Percentiles rank a stretch among this genome's conserved stretches.
Evolutionary conservation across 2,329 filamentous ascomycete species (phyloP).

Genomic region (Epichloe uncinata): DNA sequence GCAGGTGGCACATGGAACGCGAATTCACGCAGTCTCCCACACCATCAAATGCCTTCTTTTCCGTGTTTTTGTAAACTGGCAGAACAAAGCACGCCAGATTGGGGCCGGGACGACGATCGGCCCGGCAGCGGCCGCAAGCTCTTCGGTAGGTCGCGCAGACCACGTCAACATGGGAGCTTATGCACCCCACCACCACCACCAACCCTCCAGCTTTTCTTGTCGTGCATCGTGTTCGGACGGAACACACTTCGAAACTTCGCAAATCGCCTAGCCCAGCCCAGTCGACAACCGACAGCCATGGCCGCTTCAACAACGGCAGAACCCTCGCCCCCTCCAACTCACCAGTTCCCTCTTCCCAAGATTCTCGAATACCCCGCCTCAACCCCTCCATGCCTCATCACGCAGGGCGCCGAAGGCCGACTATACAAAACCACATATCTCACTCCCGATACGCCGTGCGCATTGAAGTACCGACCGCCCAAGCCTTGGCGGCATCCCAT

Average conservation of each 20-base stretch:
- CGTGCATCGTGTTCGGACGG: too few species aligned
- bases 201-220: too few species aligned
- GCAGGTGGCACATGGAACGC: too few species aligned
- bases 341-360: constrained; percentile 41
- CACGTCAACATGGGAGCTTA: too few species aligned
- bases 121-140: constrained; percentile 5
- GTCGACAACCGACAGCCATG: constrained; percentile 1
- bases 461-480: constrained; percentile 80
- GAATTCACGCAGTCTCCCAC: too few species aligned
- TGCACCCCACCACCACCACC: too few species aligned
- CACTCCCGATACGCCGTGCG: constrained; percentile 50
- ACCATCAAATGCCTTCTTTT: too few species aligned
- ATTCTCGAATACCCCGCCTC: constrained; percentile 51
- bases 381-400: constrained; percentile 54
- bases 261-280: background rate
- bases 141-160: background rate
- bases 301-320: constrained; percentile 2
- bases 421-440: constrained; percentile 83
- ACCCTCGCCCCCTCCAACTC: constrained; percentile 10
- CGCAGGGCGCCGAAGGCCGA: constrained; percentile 91
- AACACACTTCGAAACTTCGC: background rate
- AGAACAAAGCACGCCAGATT: background rate
- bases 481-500: constrained; percentile 87
- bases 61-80: background rate
- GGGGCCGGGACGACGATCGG: background rate